phyloP scores from a whole-genome alignment of 1,284 basidiomycete genomes.

The Ganoderma leucocontextum region DNA sequence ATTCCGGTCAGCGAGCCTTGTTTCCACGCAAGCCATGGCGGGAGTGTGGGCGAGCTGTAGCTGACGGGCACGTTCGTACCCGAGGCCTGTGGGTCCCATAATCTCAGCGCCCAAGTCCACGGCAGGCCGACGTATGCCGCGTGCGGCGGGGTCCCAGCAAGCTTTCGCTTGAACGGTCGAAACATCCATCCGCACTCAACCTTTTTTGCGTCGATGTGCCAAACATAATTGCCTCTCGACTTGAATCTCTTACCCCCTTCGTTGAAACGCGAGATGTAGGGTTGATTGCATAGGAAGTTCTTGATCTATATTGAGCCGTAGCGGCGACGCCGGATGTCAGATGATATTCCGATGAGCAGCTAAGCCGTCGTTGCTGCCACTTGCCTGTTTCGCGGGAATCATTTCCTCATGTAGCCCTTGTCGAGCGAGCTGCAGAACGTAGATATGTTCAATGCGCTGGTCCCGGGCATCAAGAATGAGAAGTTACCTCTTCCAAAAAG shows the following conservation, averaged over 20 bases:
- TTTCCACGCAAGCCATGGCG: constrained; percentile 90
- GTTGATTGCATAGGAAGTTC: constrained; percentile 95
- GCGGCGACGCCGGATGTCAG: constrained; percentile 24
- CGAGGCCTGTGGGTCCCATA: constrained; percentile 97
- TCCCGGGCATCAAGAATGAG: constrained; percentile 18
- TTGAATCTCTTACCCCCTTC: constrained; percentile 99
- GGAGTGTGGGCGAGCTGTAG: constrained; percentile 84
- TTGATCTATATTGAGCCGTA: constrained; percentile 71
- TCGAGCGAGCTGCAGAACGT: constrained; percentile 64
- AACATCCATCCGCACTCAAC: constrained; percentile 87
- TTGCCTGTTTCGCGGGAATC: constrained; percentile 88
- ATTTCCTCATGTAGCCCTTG: constrained; percentile 87
- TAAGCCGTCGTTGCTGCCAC: constrained; percentile 32
- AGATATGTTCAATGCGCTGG: constrained; percentile 22
- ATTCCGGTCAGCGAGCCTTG: constrained; percentile 79
- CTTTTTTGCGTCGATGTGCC: constrained; percentile 98
- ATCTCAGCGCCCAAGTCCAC: constrained; percentile 93
- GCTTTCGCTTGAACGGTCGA: constrained; percentile 88
- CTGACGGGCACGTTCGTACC: constrained; percentile 81
- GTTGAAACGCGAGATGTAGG: constrained; percentile 96
- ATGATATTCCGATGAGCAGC: constrained; percentile 27
- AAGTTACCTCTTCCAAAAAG: constrained; percentile 88
- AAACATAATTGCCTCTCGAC: constrained; percentile 99
- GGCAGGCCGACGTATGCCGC: constrained; percentile 84
- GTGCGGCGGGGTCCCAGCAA: constrained; percentile 82